These are phyloP conservation scores for Sugiyamaella neomexicana DNA, from an alignment of 1,139 yeast genomes.

Conservation along the genomic window DNA sequence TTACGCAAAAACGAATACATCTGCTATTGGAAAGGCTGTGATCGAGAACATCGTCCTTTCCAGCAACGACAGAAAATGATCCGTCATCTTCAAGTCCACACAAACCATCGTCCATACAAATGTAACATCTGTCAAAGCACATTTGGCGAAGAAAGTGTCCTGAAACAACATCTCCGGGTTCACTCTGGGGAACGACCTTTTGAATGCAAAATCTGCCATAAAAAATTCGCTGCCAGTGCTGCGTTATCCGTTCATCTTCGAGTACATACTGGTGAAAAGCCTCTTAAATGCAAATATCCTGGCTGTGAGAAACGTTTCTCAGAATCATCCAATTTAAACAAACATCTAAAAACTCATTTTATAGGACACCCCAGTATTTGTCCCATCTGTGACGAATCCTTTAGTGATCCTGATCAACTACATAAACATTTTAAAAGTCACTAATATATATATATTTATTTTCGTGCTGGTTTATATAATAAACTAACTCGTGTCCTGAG, in stretches of 20 bases:
- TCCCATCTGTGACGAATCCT: constrained; percentile 15
- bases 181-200: constrained; percentile 89
- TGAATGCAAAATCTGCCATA: constrained; percentile 74
- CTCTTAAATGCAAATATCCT: constrained; percentile 72
- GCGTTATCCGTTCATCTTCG: constrained; percentile 67
- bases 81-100: constrained; percentile 86
- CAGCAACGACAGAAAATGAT: constrained; percentile 81
- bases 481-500: constrained; percentile 20
- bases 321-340: constrained; percentile 83
- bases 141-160: constrained; percentile 67
- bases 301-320: constrained; percentile 85
- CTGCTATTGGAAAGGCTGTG: constrained; percentile 81
- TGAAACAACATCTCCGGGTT: constrained; percentile 75
- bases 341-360: constrained; percentile 53
- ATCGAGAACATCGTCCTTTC: constrained; percentile 60
- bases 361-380: constrained; percentile 13
- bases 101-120: constrained; percentile 73
- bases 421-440: constrained; percentile 18
- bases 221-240: constrained; percentile 63
- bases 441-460: constrained; percentile 8
- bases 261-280: constrained; percentile 91
- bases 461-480: too few relatives aligned
- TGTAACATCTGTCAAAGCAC: constrained; percentile 67
- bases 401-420: constrained; percentile 16
- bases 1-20: constrained; percentile 67